Evolutionary conservation across 2,329 filamentous ascomycete genomes (phyloP).

Genomic region (Xylaria sp.): DNA sequence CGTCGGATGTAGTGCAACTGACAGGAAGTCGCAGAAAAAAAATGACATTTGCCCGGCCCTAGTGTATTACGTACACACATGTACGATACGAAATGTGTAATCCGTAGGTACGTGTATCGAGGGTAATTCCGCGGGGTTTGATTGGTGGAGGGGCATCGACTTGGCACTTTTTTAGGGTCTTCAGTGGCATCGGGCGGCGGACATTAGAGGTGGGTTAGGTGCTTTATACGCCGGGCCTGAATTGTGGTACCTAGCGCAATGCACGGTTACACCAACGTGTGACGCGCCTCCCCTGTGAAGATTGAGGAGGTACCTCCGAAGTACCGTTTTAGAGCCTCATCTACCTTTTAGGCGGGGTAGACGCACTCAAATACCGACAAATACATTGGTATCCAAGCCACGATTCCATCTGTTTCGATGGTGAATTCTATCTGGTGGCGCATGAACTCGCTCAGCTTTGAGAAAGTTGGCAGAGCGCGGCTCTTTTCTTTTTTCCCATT

Average conservation of each 20-base stretch:
- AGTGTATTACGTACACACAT: background rate
- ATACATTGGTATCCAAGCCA: constrained; percentile 22
- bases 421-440: constrained; percentile 27
- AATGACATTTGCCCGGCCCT: no score
- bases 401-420: constrained; percentile 35
- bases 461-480: constrained; percentile 8
- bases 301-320: background rate
- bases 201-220: background rate
- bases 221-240: background rate
- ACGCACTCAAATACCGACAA: constrained; percentile 15
- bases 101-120: background rate
- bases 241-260: background rate
- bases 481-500: constrained; percentile 3
- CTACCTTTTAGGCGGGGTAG: constrained; percentile 12
- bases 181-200: background rate
- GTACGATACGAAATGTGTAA: background rate
- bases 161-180: background rate
- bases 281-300: background rate
- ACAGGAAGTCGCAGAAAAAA: no score
- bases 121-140: background rate
- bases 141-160: background rate
- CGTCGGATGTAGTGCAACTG: no score
- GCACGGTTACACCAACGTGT: background rate
- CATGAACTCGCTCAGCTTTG: constrained; percentile 29
- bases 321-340: background rate